A percentile compares a stretch with the other conserved stretches of the same genome.
phyloP scores from a whole-genome alignment of 2,329 filamentous ascomycete species.

The Simplicillium aogashimaense region DNA sequence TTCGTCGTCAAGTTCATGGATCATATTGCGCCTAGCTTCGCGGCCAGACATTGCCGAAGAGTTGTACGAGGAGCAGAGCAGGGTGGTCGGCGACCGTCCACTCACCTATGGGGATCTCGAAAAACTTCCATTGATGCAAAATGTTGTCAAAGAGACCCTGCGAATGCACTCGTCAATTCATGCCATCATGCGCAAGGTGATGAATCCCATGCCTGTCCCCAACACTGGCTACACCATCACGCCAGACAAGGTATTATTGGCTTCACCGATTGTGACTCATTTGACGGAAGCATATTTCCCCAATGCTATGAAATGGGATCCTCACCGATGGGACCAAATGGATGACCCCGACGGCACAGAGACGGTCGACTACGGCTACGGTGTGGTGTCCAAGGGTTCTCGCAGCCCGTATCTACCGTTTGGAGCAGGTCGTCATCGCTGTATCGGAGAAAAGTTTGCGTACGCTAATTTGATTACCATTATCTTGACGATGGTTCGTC shows the following conservation, averaged over 20 bases:
- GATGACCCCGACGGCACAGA: conserved; percentile 11
- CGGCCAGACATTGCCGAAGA: conserved; percentile 61
- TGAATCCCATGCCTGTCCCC: conserved; percentile 51
- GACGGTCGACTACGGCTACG: conserved; percentile 19
- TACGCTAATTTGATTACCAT: conserved; percentile 61
- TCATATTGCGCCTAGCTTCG: conserved; percentile 62
- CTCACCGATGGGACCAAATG: conserved; percentile 18
- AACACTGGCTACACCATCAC: conserved; percentile 44
- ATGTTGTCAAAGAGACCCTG: conserved; percentile 63
- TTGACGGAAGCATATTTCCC: conserved; percentile 51
- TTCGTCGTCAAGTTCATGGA: conserved; percentile 69
- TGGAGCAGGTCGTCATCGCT: conserved; percentile 62
- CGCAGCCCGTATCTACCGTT: conserved; percentile 50
- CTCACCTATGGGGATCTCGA: conserved; percentile 51
- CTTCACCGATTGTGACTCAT: conserved; percentile 29
- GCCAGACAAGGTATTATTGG: conserved; percentile 36
- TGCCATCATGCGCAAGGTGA: conserved; percentile 64
- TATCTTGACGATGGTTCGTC: conserved; percentile 48
- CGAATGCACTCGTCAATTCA: conserved; percentile 64
- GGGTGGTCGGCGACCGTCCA: conserved; percentile 36
- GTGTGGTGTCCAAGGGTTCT: conserved; percentile 19
- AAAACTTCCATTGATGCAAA: conserved; percentile 48
- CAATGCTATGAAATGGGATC: conserved; percentile 16
- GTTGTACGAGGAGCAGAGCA: conserved; percentile 56
- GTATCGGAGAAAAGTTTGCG: conserved; percentile 69